phyloP scores from a whole-genome alignment of 805 yeast species.

The Suhomyces sp. region DNA sequence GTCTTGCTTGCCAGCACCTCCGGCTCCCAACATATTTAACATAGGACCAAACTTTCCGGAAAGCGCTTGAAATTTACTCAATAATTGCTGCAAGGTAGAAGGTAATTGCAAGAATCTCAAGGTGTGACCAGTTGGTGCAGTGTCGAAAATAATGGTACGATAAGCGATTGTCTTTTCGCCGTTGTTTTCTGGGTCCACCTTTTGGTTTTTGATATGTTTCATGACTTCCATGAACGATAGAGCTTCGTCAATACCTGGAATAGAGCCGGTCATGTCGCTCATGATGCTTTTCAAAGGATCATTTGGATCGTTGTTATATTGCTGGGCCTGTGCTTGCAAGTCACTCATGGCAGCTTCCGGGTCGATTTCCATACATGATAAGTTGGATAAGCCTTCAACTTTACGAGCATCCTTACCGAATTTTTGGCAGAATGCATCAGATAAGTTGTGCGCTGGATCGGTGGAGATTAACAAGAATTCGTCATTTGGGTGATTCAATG shows the following conservation, averaged over 20 bases:
- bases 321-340: slow-evolving; percentile 60
- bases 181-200: slow-evolving; percentile 27
- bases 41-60: slow-evolving; percentile 88
- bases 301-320: slow-evolving; percentile 51
- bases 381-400: slow-evolving; percentile 83
- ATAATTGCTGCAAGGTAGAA: slow-evolving; percentile 80
- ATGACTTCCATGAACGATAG: slow-evolving; percentile 96
- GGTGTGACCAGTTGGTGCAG: slow-evolving; percentile 99
- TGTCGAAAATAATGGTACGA: slow-evolving; percentile 91
- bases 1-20: slow-evolving; percentile 72
- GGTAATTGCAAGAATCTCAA: slow-evolving; percentile 93
- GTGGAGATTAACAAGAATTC: slow-evolving; percentile 89
- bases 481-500: slow-evolving; percentile 72
- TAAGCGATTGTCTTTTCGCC: slow-evolving; percentile 34
- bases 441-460: slow-evolving; percentile 97
- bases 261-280: slow-evolving; percentile 89
- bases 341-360: slow-evolving; percentile 93
- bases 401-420: slow-evolving; percentile 95
- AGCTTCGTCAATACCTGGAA: slow-evolving; percentile 99
- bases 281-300: slow-evolving; percentile 71
- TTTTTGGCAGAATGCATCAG: slow-evolving; percentile 98
- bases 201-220: slow-evolving; percentile 88
- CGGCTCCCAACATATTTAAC: slow-evolving; percentile 74
- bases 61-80: slow-evolving; percentile 83
- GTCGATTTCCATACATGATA: slow-evolving; percentile 98